Evolutionary conservation across 2,329 filamentous ascomycete genomes (phyloP).

Genomic region (Penicillium digitatum): DNA sequence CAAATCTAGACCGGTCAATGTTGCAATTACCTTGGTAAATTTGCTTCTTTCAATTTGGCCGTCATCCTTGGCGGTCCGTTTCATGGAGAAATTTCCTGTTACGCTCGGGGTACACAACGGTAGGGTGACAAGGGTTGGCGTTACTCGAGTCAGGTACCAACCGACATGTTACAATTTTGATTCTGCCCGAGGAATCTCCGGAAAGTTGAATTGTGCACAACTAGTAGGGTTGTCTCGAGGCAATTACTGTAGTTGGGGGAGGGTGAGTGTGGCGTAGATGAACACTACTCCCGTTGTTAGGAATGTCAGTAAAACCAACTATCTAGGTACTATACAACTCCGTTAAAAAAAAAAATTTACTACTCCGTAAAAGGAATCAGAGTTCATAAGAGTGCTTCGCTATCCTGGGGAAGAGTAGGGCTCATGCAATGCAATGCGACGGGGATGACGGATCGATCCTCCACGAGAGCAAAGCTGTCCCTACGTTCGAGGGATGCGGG

Average conservation of each 20-base stretch:
- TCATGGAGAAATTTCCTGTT: conserved; percentile 8
- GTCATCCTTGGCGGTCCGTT: conserved; percentile 4
- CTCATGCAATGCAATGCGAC: conserved; percentile 29
- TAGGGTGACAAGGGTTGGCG: conserved; percentile 7
- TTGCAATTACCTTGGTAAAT: conserved; percentile 17
- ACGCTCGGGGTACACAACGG: conserved; percentile 5
- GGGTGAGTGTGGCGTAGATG: not conserved
- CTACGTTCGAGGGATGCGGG: conserved; percentile 2
- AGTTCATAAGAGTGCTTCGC: not conserved
- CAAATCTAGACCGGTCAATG: conserved; percentile 23
- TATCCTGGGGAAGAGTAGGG: conserved; percentile 20
- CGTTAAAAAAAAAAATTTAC: too few relatives aligned
- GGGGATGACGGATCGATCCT: conserved; percentile 17
- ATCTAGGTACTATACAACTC: too few relatives aligned
- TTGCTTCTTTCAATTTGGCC: conserved; percentile 17
- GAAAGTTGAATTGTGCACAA: not conserved
- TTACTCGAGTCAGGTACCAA: conserved; percentile 22
- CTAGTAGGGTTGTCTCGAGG: not conserved
- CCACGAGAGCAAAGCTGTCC: conserved; percentile 13
- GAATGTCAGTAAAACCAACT: not conserved
- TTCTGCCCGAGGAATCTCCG: conserved; percentile 6
- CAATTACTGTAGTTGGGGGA: not conserved
- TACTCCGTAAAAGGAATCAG: too few relatives aligned
- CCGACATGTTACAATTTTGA: conserved; percentile 10
- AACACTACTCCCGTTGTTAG: not conserved